phyloP scores from a whole-genome alignment of 345 rosid genomes.

The Arabis alpina region DNA sequence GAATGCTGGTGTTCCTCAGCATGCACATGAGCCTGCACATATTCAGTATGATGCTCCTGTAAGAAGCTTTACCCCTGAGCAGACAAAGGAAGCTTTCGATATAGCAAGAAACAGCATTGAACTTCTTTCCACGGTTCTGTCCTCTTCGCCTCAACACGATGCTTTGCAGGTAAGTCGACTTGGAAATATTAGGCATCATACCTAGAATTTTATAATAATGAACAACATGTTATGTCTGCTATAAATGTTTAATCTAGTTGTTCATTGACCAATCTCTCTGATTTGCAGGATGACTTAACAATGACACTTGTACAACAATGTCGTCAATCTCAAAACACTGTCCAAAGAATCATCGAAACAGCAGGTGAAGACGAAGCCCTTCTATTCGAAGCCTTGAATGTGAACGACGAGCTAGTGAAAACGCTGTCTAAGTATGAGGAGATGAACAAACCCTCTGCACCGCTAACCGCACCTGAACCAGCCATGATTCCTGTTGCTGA shows the following conservation, averaged over 20 bases:
- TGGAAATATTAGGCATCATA: background rate
- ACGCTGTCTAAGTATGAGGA: conserved; percentile 79
- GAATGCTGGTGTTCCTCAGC: conserved; percentile 56
- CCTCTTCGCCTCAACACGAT: conserved; percentile 89
- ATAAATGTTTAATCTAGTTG: conserved; percentile 3
- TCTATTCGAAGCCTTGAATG: conserved; percentile 94
- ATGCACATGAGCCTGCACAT: conserved; percentile 40
- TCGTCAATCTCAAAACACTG: conserved; percentile 65
- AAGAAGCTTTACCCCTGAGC: conserved; percentile 74
- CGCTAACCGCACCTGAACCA: conserved; percentile 61
- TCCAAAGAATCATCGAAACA: conserved; percentile 88
- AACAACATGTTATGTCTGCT: background rate
- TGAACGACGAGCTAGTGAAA: conserved; percentile 91
- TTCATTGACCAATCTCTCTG: conserved; percentile 1
- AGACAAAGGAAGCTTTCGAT: conserved; percentile 91
- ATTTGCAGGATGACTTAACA: conserved; percentile 81
- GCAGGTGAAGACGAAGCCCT: conserved; percentile 89
- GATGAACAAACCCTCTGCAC: conserved; percentile 60
- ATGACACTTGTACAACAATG: conserved; percentile 83
- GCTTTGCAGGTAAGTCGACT: conserved; percentile 65
- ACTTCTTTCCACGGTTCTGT: conserved; percentile 85
- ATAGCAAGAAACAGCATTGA: conserved; percentile 94
- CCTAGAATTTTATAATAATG: background rate
- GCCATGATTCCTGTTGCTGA: conserved; percentile 92
- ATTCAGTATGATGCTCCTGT: conserved; percentile 55